Evolutionary conservation across 1,284 basidiomycete species (phyloP).

Genomic region (Waitea zeae): DNA sequence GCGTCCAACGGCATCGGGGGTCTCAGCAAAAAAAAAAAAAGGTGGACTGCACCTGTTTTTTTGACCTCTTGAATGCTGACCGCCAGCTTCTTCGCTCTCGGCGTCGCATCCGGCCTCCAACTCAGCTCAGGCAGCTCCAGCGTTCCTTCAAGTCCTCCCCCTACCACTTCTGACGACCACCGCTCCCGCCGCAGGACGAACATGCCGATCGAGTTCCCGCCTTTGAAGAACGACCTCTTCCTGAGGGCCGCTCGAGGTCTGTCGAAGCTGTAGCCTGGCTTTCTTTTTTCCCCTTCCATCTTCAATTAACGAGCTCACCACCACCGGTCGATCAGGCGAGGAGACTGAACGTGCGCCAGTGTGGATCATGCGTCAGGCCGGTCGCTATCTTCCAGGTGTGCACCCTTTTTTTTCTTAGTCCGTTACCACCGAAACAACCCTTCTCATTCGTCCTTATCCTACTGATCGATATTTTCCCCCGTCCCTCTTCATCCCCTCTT

Average conservation of each 20-base stretch:
- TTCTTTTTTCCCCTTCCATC: slow-evolving; percentile 1
- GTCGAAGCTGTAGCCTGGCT: slow-evolving; percentile 6
- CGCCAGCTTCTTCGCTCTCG: too few species aligned
- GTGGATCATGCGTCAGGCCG: slow-evolving; percentile 99
- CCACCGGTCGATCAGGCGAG: slow-evolving; percentile 61
- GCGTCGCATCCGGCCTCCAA: too few species aligned
- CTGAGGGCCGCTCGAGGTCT: slow-evolving; percentile 74
- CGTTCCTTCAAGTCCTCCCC: too few species aligned
- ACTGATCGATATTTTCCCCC: not conserved
- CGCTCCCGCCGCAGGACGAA: not conserved
- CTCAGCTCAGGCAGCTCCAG: too few species aligned
- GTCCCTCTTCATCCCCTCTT: not conserved
- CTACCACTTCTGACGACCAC: too few species aligned
- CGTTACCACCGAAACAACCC: too few species aligned
- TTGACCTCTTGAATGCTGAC: too few species aligned
- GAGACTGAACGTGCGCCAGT: slow-evolving; percentile 85
- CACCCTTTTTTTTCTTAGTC: too few species aligned
- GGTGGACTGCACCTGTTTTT: too few species aligned
- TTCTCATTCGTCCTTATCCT: slow-evolving; percentile 1
- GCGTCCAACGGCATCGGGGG: too few species aligned
- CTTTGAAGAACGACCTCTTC: slow-evolving; percentile 79
- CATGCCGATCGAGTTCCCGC: slow-evolving; percentile 32
- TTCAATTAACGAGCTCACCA: slow-evolving; percentile 1
- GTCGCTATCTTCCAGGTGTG: slow-evolving; percentile 85
- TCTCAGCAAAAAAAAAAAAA: too few species aligned